Evolutionary conservation across 805 yeast species (phyloP).

Genomic region (Candida caryicola): DNA sequence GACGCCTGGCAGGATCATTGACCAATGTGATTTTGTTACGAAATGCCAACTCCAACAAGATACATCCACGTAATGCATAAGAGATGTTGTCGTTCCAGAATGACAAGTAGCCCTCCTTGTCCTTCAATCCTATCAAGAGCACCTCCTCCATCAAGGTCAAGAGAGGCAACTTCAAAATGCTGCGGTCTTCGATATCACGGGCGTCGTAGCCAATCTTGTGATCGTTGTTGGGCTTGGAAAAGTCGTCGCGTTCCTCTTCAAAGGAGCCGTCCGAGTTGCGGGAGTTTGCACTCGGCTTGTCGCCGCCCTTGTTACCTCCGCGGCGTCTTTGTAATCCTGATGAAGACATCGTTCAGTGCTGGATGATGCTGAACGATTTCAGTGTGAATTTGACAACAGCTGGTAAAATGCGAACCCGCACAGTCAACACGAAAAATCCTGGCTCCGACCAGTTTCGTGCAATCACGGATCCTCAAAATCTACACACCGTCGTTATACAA

Average conservation of each 20-base stretch:
- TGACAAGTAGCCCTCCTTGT: constrained; percentile 91
- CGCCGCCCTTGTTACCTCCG: constrained; percentile 38
- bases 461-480: no score
- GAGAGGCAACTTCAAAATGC: constrained; percentile 52
- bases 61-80: constrained; percentile 93
- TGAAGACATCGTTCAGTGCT: constrained; percentile 5
- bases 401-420: no score
- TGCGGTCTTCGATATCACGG: constrained; percentile 49
- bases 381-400: no score
- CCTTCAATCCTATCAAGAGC: constrained; percentile 86
- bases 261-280: constrained; percentile 16
- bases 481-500: no score
- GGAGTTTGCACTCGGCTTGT: constrained; percentile 8
- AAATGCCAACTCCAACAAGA: constrained; percentile 85
- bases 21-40: constrained; percentile 86
- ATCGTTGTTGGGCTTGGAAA: constrained; percentile 23
- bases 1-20: constrained; percentile 87
- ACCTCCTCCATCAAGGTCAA: constrained; percentile 97
- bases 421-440: no score
- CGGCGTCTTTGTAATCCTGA: constrained; percentile 66
- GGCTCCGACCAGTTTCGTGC: no score
- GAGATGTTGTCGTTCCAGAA: constrained; percentile 98
- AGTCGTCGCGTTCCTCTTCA: constrained; percentile 20
- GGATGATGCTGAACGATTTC: no score
- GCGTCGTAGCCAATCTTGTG: constrained; percentile 85